Percentiles rank a stretch among this genome's conserved stretches.
Evolutionary conservation across 2,329 filamentous ascomycete genomes (phyloP).

Genomic region (Apiospora aurea): DNA sequence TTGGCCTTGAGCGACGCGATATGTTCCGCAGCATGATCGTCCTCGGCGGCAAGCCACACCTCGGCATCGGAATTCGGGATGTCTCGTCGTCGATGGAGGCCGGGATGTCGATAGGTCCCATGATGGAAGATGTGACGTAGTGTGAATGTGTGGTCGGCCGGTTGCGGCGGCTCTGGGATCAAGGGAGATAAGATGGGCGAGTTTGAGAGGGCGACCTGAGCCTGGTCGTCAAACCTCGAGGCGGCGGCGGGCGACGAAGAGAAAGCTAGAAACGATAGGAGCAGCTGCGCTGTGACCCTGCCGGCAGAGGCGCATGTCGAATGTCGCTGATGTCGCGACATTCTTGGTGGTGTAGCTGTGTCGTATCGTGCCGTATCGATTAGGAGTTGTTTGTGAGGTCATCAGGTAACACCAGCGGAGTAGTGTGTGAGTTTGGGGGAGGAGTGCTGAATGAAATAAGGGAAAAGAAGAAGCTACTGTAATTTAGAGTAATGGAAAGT

Average conservation of each 20-base stretch:
- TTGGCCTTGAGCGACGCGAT: conserved; percentile 64
- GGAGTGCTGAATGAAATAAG: conserved; percentile 1
- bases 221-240: conserved; percentile 40
- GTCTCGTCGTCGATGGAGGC: conserved; percentile 79
- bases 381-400: conserved; percentile 22
- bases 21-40: conserved; percentile 58
- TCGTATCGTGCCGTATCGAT: conserved; percentile 7
- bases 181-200: conserved; percentile 49
- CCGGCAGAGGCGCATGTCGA: conserved; percentile 61
- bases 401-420: conserved; percentile 16
- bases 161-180: conserved; percentile 52
- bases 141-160: conserved; percentile 64
- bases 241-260: conserved; percentile 52
- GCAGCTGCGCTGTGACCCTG: conserved; percentile 67
- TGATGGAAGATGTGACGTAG: conserved; percentile 94
- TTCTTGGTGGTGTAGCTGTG: conserved; percentile 26
- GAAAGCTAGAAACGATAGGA: conserved; percentile 73
- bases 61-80: conserved; percentile 64
- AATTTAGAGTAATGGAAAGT: background rate
- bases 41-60: conserved; percentile 69
- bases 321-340: conserved; percentile 38
- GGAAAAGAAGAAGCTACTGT: background rate
- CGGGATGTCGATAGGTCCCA: conserved; percentile 79
- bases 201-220: conserved; percentile 53
- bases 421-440: background rate